Evolutionary conservation across 1,284 basidiomycete genomes (phyloP).

Genomic region (Paramarasmius palmivorus): DNA sequence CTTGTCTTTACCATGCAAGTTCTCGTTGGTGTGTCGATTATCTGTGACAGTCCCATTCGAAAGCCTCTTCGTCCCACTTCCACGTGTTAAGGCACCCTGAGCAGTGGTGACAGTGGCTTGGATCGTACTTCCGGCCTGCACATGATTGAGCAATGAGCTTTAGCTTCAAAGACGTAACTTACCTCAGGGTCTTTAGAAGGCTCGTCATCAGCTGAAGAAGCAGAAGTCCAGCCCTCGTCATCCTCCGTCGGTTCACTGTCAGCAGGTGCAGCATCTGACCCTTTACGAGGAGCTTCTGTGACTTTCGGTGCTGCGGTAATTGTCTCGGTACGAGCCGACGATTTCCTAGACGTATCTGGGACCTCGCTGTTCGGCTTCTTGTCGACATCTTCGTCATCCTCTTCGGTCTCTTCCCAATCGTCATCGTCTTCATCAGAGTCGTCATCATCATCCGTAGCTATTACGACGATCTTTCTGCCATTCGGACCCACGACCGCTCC

Average conservation of each 20-base stretch:
- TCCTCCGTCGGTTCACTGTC: constrained; percentile 32
- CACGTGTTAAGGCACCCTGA: neutral
- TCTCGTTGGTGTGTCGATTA: neutral
- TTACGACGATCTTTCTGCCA: constrained; percentile 33
- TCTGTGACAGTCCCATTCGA: neutral
- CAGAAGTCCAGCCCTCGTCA: constrained; percentile 37
- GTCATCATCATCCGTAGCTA: constrained; percentile 37
- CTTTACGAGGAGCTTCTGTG: too few species aligned
- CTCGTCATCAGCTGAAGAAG: constrained; percentile 19
- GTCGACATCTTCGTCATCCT: constrained; percentile 2
- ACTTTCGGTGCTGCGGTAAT: too few species aligned
- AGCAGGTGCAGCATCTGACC: constrained; percentile 6
- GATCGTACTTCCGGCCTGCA: constrained; percentile 14
- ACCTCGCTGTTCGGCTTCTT: neutral
- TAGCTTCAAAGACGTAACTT: constrained; percentile 2
- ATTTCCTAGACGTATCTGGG: too few species aligned
- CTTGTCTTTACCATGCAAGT: neutral
- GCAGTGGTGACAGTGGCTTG: neutral
- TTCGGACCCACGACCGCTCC: neutral
- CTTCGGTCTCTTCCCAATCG: constrained; percentile 30
- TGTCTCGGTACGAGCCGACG: too few species aligned
- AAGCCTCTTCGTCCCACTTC: neutral
- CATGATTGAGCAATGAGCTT: constrained; percentile 10
- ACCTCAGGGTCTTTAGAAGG: neutral
- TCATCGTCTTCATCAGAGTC: constrained; percentile 51